Percentiles rank a stretch among this genome's conserved stretches.
Conservation (phyloP, 78 protist genomes). For the Dictyostelium firmibasis region DNA sequence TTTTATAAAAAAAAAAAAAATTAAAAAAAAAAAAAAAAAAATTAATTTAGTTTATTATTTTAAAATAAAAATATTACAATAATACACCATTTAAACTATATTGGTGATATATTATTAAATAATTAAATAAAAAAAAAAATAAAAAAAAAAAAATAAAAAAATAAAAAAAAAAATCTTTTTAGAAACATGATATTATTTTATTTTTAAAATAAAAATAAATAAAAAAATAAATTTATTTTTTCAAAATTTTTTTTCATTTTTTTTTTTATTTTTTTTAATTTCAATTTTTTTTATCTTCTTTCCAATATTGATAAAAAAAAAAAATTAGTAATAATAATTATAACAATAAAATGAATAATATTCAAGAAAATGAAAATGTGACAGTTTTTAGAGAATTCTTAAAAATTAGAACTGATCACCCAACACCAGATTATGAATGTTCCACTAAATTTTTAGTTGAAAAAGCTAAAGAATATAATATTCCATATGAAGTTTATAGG, state of each 20-base stretch:
- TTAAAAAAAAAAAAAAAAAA: not conserved
- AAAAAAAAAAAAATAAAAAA: too few relatives aligned
- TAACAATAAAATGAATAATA: not conserved
- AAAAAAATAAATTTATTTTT: too few relatives aligned
- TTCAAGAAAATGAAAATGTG: conserved; percentile 1
- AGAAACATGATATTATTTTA: too few relatives aligned
- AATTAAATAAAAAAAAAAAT: too few relatives aligned
- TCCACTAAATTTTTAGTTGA: conserved; percentile 55
- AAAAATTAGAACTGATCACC: conserved; percentile 75
- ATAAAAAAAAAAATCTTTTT: too few relatives aligned
- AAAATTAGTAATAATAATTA: not conserved
- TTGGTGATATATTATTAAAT: too few relatives aligned
- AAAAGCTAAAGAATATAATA: conserved; percentile 65
- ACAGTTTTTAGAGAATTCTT: conserved; percentile 71
- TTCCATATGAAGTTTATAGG: conserved; percentile 43
- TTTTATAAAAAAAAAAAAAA: not conserved
- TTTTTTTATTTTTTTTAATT: not conserved
- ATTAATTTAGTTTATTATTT: too few relatives aligned
- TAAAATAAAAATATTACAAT: too few relatives aligned
- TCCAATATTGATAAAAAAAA: not conserved
- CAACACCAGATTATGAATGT: conserved; percentile 68
- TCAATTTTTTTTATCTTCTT: too few relatives aligned
- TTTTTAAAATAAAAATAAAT: too few relatives aligned
- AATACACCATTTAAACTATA: too few relatives aligned
- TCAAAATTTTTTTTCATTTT: too few relatives aligned